These are phyloP conservation scores for Ophiosphaerella narmari DNA, from an alignment of 2,329 filamentous ascomycete species.

Conservation along the genomic window DNA sequence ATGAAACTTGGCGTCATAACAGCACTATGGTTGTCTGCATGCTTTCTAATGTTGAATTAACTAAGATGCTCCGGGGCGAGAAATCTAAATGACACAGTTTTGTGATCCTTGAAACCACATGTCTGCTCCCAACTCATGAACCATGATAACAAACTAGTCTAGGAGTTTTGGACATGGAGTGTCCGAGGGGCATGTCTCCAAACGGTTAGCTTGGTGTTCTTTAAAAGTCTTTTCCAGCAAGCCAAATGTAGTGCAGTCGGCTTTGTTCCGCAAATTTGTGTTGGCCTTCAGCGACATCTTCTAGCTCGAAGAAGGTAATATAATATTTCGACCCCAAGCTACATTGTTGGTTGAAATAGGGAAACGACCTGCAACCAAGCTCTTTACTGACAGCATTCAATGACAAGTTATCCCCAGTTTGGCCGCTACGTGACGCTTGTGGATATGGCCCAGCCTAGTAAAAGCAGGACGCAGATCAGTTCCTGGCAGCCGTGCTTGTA, in stretches of 20 bases:
- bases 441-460: not conserved
- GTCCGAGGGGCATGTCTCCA: not conserved
- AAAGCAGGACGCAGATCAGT: not conserved
- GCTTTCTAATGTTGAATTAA: not conserved
- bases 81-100: not conserved
- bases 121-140: not conserved
- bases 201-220: not conserved
- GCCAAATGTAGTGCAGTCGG: too few species aligned
- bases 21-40: constrained; percentile 13
- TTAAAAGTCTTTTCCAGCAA: not conserved
- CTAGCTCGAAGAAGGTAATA: not conserved
- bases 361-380: not conserved
- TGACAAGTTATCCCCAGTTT: not conserved
- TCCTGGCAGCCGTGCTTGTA: not conserved
- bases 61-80: not conserved
- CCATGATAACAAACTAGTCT: not conserved
- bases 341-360: not conserved
- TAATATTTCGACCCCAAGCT: not conserved
- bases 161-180: not conserved
- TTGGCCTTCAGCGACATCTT: too few species aligned
- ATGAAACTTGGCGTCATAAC: constrained; percentile 33
- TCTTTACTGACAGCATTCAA: not conserved
- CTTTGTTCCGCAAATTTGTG: too few species aligned
- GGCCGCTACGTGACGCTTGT: not conserved
- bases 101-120: not conserved